phyloP scores from a whole-genome alignment of 1,139 yeast genomes.

The Suhomyces anneliseae region DNA sequence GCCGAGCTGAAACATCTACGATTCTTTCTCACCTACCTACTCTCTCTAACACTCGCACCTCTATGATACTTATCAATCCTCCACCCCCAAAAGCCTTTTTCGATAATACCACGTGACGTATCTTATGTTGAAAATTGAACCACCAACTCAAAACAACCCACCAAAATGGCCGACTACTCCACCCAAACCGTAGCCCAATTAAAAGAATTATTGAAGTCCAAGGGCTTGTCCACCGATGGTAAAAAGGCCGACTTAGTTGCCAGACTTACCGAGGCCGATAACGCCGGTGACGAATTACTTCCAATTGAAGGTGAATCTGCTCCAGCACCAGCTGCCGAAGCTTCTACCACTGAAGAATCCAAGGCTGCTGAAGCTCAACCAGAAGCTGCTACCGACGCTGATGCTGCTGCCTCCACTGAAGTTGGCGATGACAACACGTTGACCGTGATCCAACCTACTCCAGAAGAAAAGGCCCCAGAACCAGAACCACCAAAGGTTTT shows the following conservation, averaged over 20 bases:
- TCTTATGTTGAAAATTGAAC: slow-evolving; percentile 2
- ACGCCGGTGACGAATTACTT: slow-evolving; percentile 11
- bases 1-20: too few relatives aligned
- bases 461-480: slow-evolving; percentile 17
- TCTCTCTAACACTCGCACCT: too few relatives aligned
- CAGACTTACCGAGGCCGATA: slow-evolving; percentile 50
- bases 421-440: slow-evolving; percentile 13
- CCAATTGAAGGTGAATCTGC: slow-evolving; percentile 17
- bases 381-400: slow-evolving; percentile 16
- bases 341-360: slow-evolving; percentile 11
- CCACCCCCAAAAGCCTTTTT: too few relatives aligned
- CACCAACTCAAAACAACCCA: background rate
- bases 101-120: slow-evolving; percentile 1
- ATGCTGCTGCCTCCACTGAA: slow-evolving; percentile 15
- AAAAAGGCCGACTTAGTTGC: slow-evolving; percentile 80
- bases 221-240: slow-evolving; percentile 73
- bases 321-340: slow-evolving; percentile 15
- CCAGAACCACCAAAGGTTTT: slow-evolving; percentile 40
- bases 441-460: slow-evolving; percentile 13
- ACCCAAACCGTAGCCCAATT: slow-evolving; percentile 79
- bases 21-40: too few relatives aligned
- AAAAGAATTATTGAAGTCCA: slow-evolving; percentile 70
- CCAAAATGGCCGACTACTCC: slow-evolving; percentile 56
- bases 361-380: slow-evolving; percentile 3
- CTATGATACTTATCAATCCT: too few relatives aligned